Evolutionary conservation across 192 early-diverging fungal species (phyloP).

Genomic region (Diversispora epigaea): DNA sequence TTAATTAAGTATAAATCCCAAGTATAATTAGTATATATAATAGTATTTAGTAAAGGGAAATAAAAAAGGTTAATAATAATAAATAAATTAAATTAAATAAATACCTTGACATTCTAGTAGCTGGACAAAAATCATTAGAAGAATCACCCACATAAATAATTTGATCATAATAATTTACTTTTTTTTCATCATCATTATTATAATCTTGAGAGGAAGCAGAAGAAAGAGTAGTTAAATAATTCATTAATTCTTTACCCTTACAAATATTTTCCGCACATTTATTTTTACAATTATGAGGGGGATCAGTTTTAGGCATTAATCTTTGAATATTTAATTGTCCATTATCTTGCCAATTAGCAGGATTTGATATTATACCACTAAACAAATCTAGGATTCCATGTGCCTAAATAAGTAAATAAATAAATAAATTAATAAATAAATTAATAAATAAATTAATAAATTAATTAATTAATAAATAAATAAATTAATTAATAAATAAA

Average conservation of each 20-base stretch:
- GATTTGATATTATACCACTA: constrained; percentile 57
- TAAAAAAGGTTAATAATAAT: not conserved
- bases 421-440: not conserved
- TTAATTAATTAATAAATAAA: not conserved
- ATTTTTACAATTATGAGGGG: constrained; percentile 51
- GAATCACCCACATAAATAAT: constrained; percentile 58
- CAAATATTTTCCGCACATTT: constrained; percentile 62
- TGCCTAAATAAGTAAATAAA: constrained; percentile 35
- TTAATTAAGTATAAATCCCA: not conserved
- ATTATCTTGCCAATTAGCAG: constrained; percentile 45
- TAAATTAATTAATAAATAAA: not conserved
- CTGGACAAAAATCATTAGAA: constrained; percentile 55
- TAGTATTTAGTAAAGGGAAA: too few species aligned
- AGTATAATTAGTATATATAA: too few species aligned
- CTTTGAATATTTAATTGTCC: constrained; percentile 48
- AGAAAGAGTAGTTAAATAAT: constrained; percentile 1
- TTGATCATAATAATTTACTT: constrained; percentile 30
- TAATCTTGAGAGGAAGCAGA: too few species aligned
- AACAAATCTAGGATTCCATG: constrained; percentile 49
- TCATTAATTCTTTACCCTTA: constrained; percentile 49
- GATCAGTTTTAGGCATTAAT: constrained; percentile 36
- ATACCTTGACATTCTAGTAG: constrained; percentile 40
- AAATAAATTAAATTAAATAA: not conserved
- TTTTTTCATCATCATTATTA: too few species aligned
- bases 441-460: not conserved